Conservation (phyloP, 495 filamentous ascomycete genomes). For the Chaetomium fimeti region DNA sequence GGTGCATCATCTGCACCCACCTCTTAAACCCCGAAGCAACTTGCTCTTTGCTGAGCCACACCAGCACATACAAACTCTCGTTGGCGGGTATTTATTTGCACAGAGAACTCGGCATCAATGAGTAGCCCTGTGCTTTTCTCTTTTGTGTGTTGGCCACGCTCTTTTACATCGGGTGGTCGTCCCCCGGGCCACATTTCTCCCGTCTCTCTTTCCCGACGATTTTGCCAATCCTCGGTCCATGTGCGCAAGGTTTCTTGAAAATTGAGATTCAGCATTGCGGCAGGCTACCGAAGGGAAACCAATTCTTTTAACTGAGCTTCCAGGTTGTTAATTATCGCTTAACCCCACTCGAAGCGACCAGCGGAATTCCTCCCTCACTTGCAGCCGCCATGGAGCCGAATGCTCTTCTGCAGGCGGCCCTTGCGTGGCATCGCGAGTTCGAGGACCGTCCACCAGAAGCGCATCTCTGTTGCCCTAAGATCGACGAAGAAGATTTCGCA, state of each 20-base stretch:
- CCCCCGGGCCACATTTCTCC: not conserved
- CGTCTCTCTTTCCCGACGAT: not conserved
- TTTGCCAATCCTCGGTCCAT: not conserved
- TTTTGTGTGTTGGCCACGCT: slow-evolving; percentile 1
- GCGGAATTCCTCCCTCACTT: not conserved
- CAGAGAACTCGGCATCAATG: not conserved
- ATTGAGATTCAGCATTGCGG: not conserved
- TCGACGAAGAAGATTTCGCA: slow-evolving; percentile 45
- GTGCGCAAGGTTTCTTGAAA: not conserved
- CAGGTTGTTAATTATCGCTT: not conserved
- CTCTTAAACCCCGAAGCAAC: not conserved
- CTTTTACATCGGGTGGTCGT: no score
- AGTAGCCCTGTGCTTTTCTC: not conserved
- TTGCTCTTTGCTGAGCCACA: not conserved
- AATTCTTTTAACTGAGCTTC: not conserved
- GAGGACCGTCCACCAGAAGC: slow-evolving; percentile 30
- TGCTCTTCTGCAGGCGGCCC: slow-evolving; percentile 25
- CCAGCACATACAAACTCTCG: not conserved
- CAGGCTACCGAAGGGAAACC: not conserved
- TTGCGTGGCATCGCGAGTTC: slow-evolving; percentile 35
- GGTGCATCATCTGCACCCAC: not conserved
- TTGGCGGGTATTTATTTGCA: not conserved
- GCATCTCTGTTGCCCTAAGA: slow-evolving; percentile 49
- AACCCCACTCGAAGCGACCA: not conserved
- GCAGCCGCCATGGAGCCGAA: slow-evolving; percentile 23